Evolutionary conservation across 208 protist genomes (phyloP).

Genomic region (Crithidia bombi): DNA sequence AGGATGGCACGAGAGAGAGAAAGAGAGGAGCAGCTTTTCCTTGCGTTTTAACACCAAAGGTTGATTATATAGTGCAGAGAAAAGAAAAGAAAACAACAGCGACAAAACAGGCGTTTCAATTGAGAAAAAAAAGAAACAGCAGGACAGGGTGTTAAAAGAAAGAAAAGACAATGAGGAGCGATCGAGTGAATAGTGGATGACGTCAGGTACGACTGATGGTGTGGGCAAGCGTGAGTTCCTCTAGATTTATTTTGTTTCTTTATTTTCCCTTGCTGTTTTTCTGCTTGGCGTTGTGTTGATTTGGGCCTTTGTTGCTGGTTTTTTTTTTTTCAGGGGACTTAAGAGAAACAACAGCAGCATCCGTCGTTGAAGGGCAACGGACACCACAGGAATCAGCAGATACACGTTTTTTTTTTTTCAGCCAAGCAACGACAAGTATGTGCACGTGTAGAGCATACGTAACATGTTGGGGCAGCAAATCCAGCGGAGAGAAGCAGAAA

Average conservation of each 20-base stretch:
- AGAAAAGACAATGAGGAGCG: background rate
- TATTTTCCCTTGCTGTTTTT: background rate
- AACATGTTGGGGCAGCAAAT: too few species aligned
- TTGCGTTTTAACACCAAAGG: background rate
- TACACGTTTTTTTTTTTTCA: slow-evolving; percentile 19
- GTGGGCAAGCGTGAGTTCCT: too few species aligned
- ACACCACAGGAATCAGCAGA: background rate
- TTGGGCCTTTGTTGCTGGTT: too few species aligned
- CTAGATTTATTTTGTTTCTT: background rate
- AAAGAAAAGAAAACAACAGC: background rate
- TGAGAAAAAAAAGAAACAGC: background rate
- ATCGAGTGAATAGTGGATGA: too few species aligned
- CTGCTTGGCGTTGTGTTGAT: background rate
- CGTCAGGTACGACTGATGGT: too few species aligned
- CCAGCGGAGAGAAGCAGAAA: too few species aligned
- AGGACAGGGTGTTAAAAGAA: background rate
- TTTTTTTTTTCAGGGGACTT: background rate
- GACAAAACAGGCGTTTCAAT: too few species aligned
- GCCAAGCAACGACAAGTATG: too few species aligned
- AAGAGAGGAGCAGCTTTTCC: background rate
- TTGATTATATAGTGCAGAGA: background rate
- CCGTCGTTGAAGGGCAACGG: too few species aligned
- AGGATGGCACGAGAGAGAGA: too few species aligned
- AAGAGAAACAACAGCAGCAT: slow-evolving; percentile 2
- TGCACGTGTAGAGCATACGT: too few species aligned